phyloP scores from a whole-genome alignment of 371 early-diverging fungal species.

The Mucor indicus region DNA sequence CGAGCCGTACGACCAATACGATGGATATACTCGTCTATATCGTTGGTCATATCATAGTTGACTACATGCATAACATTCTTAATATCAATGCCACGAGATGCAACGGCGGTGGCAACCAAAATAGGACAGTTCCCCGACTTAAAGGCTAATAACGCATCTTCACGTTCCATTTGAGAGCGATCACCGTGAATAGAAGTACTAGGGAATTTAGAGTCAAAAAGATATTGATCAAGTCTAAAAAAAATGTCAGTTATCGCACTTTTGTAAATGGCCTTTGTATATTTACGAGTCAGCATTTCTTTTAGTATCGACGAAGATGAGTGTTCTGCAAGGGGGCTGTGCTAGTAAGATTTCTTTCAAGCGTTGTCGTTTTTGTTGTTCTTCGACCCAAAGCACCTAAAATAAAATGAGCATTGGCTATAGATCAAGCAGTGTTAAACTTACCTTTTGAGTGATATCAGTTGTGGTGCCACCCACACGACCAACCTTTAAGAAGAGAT shows the following conservation, averaged over 20 bases:
- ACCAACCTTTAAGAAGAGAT: slow-evolving; percentile 44
- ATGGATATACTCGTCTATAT: slow-evolving; percentile 84
- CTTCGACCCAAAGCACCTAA: slow-evolving; percentile 77
- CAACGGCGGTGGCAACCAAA: slow-evolving; percentile 91
- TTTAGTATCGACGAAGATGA: slow-evolving; percentile 88
- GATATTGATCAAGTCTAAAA: slow-evolving; percentile 62
- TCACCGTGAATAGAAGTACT: slow-evolving; percentile 76
- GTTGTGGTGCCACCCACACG: slow-evolving; percentile 57
- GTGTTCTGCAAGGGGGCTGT: slow-evolving; percentile 55
- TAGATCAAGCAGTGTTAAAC: neutral
- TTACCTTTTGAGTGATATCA: slow-evolving; percentile 48
- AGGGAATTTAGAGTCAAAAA: slow-evolving; percentile 67
- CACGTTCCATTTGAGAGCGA: slow-evolving; percentile 77
- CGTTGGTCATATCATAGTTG: slow-evolving; percentile 79
- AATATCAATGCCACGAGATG: slow-evolving; percentile 90
- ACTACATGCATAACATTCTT: slow-evolving; percentile 81
- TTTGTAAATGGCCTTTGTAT: neutral
- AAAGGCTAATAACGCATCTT: slow-evolving; percentile 76
- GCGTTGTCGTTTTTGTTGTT: slow-evolving; percentile 51
- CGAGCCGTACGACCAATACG: slow-evolving; percentile 82
- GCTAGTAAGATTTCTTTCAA: slow-evolving; percentile 33
- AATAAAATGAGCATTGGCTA: neutral
- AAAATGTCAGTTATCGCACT: neutral
- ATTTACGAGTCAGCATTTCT: slow-evolving; percentile 74
- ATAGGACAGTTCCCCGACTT: slow-evolving; percentile 72